Evolutionary conservation across 1,284 basidiomycete genomes (phyloP).

Genomic region (Ceraceosorus guamensis): DNA sequence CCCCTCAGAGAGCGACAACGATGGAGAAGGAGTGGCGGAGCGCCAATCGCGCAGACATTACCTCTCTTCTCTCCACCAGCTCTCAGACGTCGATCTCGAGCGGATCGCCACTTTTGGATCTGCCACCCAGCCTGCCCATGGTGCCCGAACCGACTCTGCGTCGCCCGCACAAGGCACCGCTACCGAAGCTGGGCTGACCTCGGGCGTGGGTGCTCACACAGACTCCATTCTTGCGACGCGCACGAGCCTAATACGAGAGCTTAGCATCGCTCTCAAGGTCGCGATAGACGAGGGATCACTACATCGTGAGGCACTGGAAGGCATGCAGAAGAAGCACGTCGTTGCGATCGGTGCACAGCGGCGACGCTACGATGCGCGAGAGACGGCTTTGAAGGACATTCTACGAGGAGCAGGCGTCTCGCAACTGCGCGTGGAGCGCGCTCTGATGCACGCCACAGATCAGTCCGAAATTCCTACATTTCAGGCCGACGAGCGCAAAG

Average conservation of each 20-base stretch:
- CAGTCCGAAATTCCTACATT: constrained; percentile 6
- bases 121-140: too few relatives aligned
- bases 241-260: background rate
- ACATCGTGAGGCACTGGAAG: background rate
- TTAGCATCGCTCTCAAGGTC: constrained; percentile 1
- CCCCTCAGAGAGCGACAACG: background rate
- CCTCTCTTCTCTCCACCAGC: constrained; percentile 9
- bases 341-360: background rate
- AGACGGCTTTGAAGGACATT: constrained; percentile 6
- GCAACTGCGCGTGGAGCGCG: background rate
- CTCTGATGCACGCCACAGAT: background rate
- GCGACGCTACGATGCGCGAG: constrained; percentile 2
- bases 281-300: background rate
- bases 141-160: background rate
- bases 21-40: constrained; percentile 1
- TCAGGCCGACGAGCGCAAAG: constrained; percentile 3
- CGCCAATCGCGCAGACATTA: constrained; percentile 1
- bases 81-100: constrained; percentile 10
- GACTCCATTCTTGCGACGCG: background rate
- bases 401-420: background rate
- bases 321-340: background rate
- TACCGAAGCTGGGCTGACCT: background rate
- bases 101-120: background rate
- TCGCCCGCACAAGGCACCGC: background rate
- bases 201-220: too few relatives aligned